Evolutionary conservation across 2,329 filamentous ascomycete species (phyloP).

Genomic region (Camillea tinctor): DNA sequence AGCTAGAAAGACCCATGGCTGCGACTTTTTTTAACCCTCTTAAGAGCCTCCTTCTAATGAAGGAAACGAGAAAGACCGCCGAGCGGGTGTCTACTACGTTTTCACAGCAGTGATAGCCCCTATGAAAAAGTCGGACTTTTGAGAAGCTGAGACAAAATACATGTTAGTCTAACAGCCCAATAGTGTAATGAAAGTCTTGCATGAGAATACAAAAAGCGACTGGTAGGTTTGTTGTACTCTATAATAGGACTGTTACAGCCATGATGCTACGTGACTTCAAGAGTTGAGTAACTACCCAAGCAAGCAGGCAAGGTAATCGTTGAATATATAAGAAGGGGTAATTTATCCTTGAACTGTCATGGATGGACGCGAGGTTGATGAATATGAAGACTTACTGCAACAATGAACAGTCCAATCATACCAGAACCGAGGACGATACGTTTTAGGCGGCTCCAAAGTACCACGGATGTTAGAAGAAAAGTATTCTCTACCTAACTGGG

Average conservation of each 20-base stretch:
- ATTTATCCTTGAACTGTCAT: neutral
- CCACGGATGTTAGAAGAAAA: neutral
- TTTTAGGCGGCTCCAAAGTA: neutral
- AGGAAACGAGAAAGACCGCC: neutral
- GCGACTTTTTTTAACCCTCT: constrained; percentile 11
- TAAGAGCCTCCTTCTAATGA: neutral
- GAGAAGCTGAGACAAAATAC: neutral
- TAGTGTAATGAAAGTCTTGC: no score
- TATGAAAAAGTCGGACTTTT: neutral
- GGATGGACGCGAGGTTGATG: neutral
- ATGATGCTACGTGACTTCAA: neutral
- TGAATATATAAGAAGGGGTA: neutral
- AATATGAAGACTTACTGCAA: neutral
- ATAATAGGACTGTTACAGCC: neutral
- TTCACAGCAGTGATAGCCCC: neutral
- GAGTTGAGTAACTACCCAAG: neutral
- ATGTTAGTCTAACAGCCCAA: neutral
- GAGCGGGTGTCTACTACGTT: neutral
- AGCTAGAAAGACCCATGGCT: constrained; percentile 59
- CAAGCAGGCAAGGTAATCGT: neutral
- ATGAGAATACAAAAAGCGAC: neutral
- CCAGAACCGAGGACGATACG: neutral
- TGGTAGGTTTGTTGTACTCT: neutral
- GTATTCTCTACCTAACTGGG: neutral
- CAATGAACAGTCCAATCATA: neutral